A percentile compares a stretch with the other conserved stretches of the same genome.
phyloP scores from a whole-genome alignment of 106 monocot species.

The Dioscorea dumetorum region DNA sequence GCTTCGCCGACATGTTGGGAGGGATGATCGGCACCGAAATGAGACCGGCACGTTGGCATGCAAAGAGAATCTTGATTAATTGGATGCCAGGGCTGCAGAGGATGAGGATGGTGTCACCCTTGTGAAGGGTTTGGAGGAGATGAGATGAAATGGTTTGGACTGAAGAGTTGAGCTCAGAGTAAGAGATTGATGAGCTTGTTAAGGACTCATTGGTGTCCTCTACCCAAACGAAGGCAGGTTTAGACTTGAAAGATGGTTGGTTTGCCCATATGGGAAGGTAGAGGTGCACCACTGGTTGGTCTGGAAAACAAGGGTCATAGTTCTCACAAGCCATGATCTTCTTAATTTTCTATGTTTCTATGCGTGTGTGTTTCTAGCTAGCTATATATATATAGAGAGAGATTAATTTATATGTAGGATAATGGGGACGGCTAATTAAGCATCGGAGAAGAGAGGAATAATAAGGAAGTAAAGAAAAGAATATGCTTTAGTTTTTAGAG shows the following conservation, averaged over 20 bases:
- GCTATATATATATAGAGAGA: neutral
- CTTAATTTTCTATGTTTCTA: neutral
- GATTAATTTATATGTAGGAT: neutral
- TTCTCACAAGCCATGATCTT: constrained; percentile 23
- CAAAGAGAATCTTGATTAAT: constrained; percentile 28
- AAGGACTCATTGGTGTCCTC: neutral
- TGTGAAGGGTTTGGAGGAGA: constrained; percentile 12
- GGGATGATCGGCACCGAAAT: constrained; percentile 30
- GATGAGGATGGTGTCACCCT: constrained; percentile 26
- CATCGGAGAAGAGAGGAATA: no score
- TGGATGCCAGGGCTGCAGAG: constrained; percentile 26
- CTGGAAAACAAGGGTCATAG: constrained; percentile 39
- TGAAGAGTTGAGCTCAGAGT: constrained; percentile 26
- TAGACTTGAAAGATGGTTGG: constrained; percentile 14
- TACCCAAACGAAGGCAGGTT: constrained; percentile 41
- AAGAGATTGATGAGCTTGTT: constrained; percentile 9
- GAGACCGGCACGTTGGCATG: constrained; percentile 37
- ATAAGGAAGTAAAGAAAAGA: no score
- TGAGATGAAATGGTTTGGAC: constrained; percentile 13
- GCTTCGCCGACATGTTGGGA: constrained; percentile 1
- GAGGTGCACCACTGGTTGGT: constrained; percentile 32
- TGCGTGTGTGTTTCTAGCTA: no score
- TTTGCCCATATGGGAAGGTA: constrained; percentile 30
- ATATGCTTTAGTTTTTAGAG: no score
- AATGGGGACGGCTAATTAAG: neutral